phyloP scores from a whole-genome alignment of 2,329 filamentous ascomycete genomes.

The Graphilbum sp. region DNA sequence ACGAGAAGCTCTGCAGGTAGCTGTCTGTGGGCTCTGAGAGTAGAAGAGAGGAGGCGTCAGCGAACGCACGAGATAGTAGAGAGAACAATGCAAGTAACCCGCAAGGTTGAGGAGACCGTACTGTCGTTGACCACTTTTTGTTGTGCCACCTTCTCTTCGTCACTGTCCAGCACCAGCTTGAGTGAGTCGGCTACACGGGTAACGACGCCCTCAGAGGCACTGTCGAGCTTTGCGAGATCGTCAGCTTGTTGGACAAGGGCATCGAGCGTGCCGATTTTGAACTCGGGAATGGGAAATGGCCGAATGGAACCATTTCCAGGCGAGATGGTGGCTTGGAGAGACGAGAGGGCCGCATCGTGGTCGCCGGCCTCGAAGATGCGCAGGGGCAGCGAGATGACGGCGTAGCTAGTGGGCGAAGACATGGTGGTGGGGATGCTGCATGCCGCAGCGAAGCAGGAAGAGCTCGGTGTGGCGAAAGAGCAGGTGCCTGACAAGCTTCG shows the following conservation, averaged over 20 bases:
- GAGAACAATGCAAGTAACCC: no score
- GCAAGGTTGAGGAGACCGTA: no score
- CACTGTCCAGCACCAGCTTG: constrained; percentile 64
- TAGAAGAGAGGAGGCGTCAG: no score
- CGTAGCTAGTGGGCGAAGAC: constrained; percentile 46
- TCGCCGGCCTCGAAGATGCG: constrained; percentile 71
- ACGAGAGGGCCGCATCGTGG: constrained; percentile 63
- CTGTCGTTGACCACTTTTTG: constrained; percentile 93
- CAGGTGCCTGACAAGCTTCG: no score
- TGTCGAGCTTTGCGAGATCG: constrained; percentile 77
- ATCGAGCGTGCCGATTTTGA: constrained; percentile 96
- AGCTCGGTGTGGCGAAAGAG: no score
- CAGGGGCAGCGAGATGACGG: constrained; percentile 78
- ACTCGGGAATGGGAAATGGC: constrained; percentile 73
- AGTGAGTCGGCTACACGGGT: constrained; percentile 79
- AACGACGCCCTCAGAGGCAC: constrained; percentile 64
- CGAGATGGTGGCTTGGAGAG: constrained; percentile 55
- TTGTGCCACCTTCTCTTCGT: constrained; percentile 65
- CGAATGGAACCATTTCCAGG: constrained; percentile 60
- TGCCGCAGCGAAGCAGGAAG: constrained; percentile 3
- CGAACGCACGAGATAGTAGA: no score
- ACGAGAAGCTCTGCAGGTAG: constrained; percentile 76
- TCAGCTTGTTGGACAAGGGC: constrained; percentile 92
- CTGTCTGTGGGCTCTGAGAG: constrained; percentile 94
- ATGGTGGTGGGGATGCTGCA: constrained; percentile 17